Base-by-base conservation (phyloP, 1,139 yeast species). In the Magnusiomyces fungicola region DNA sequence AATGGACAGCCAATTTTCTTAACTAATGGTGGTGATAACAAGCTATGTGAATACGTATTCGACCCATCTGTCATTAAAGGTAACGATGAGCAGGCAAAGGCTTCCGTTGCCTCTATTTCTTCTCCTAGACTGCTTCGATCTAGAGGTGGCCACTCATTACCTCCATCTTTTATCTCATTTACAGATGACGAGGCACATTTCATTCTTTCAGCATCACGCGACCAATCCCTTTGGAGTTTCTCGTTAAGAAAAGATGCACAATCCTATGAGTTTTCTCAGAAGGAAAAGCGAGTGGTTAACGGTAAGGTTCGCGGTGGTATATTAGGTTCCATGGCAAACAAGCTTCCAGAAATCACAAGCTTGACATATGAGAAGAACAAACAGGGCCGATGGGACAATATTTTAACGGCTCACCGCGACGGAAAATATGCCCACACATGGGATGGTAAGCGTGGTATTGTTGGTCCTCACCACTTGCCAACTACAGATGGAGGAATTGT, bases 181-280 rank as follows among this genome's bases (percentile, higher is more conserved):
- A 88, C 95, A 2, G 85, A 86, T 58, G 78, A 80, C 19, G 82
- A 79, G 55, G 81, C 96, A 0, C 98, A 94, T 67, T 87, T 81
- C 66, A 65, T 94, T 30, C 75, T 87, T 51, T 86, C 96, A 55
- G 95, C 95, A 3, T 87, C 97, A 0, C 77, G 83, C 58, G 98
- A 94, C 68, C 76, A 78, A 56, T 76, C 96, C 1, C 75, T 92
- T 58, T 92, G 98, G 97, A 77, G 80, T 19, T 92, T 92, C 61
- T 90, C 97, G 0, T 72, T 92, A 50, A 78, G 97, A 59, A 92
- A 92, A 64, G 98, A 94, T 66, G 95, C 97, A 0, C 99, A 94
- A 68, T 87, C 96, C 1, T 96, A 87, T 61, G 96, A 89, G 64
- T 71, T 92, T 61, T 89, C 97, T 0, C 97, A 90, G 68, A 78